Evolutionary conservation across 805 yeast species (phyloP).

Genomic region (Suhomyces faveliae): DNA sequence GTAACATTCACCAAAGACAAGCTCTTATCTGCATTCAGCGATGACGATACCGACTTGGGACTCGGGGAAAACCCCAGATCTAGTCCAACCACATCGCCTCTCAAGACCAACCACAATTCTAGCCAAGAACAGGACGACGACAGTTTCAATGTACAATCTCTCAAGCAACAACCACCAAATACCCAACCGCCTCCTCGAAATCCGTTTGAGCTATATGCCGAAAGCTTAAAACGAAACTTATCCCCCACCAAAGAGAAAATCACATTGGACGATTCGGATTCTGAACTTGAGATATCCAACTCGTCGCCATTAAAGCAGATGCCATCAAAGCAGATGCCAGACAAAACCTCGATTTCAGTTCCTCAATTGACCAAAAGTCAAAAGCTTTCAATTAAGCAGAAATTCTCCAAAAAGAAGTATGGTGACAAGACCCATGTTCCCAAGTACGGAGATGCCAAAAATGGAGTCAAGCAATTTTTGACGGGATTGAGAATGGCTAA

Average conservation of each 20-base stretch:
- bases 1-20: conserved; percentile 28
- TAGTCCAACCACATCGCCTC: conserved; percentile 36
- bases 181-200: conserved; percentile 13
- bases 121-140: conserved; percentile 10
- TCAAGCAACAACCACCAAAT: neutral
- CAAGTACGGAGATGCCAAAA: conserved; percentile 2
- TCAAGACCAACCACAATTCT: conserved; percentile 6
- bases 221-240: conserved; percentile 26
- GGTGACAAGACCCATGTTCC: conserved; percentile 11
- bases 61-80: conserved; percentile 12
- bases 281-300: conserved; percentile 17
- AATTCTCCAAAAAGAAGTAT: conserved; percentile 25
- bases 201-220: conserved; percentile 39
- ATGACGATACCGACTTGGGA: conserved; percentile 15
- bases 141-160: conserved; percentile 10
- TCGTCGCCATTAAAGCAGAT: conserved; percentile 13
- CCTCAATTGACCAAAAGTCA: conserved; percentile 36
- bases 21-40: conserved; percentile 34
- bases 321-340: no score
- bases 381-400: conserved; percentile 30
- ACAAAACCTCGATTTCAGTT: conserved; percentile 9
- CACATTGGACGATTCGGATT: conserved; percentile 30
- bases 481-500: conserved; percentile 42
- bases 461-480: conserved; percentile 28
- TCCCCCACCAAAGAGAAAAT: conserved; percentile 20